phyloP scores from a whole-genome alignment of 345 rosid species.

The Eucalyptus rudis region DNA sequence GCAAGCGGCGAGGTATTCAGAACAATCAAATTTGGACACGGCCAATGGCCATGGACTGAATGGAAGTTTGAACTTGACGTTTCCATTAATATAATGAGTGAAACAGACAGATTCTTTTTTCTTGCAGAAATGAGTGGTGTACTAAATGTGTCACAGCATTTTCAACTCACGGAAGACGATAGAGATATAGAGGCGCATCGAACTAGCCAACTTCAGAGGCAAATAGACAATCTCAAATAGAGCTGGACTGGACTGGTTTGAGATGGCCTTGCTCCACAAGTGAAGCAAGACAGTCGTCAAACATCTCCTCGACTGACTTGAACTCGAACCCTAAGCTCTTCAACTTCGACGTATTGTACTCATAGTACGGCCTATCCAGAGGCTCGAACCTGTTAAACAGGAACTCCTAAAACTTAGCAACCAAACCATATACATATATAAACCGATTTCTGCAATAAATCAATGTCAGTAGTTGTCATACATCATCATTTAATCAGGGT shows the following conservation, averaged over 20 bases:
- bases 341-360: conserved; percentile 53
- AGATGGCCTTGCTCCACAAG: conserved; percentile 40
- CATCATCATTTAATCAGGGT: not conserved
- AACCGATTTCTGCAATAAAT: not conserved
- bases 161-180: not conserved
- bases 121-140: not conserved
- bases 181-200: not conserved
- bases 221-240: not conserved
- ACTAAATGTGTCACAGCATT: not conserved
- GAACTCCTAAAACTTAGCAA: not conserved
- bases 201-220: not conserved
- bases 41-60: not conserved
- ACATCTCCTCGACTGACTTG: conserved; percentile 55
- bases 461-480: not conserved
- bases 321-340: conserved; percentile 51
- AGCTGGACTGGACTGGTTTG: not conserved
- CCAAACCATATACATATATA: not conserved
- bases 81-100: not conserved
- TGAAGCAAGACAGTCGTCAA: conserved; percentile 61
- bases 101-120: not conserved
- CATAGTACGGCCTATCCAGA: conserved; percentile 39
- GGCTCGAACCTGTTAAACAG: conserved; percentile 43
- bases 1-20: not conserved
- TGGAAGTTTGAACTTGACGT: not conserved
- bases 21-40: not conserved